These are phyloP conservation scores for Ustulina deusta DNA, from an alignment of 2,329 filamentous ascomycete species.

Conservation along the genomic window DNA sequence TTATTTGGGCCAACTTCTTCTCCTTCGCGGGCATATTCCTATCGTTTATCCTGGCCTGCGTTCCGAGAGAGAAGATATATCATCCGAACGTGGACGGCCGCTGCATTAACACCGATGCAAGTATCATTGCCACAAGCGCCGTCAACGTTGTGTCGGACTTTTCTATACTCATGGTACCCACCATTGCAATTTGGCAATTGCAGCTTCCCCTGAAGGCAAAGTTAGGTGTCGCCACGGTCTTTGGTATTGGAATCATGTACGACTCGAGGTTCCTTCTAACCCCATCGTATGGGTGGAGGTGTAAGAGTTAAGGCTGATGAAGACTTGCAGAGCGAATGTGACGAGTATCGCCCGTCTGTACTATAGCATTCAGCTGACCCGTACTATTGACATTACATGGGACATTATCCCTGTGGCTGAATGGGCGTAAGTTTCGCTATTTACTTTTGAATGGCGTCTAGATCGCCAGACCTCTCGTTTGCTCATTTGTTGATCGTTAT, in stretches of 20 bases:
- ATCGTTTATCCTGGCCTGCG: constrained; percentile 35
- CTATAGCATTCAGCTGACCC: too few species aligned
- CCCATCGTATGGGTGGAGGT: background rate
- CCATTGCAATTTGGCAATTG: constrained; percentile 6
- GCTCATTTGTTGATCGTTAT: too few species aligned
- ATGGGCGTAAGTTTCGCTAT: too few species aligned
- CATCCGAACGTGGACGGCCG: constrained; percentile 14
- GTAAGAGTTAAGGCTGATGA: background rate
- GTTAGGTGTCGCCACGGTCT: background rate
- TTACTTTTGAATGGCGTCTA: too few species aligned
- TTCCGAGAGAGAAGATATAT: constrained; percentile 38
- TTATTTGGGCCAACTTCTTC: constrained; percentile 35
- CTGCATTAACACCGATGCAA: constrained; percentile 12
- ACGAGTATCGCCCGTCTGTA: too few species aligned
- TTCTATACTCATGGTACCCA: constrained; percentile 17
- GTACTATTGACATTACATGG: too few species aligned
- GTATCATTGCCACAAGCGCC: constrained; percentile 4
- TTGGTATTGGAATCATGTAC: constrained; percentile 20
- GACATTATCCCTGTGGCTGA: too few species aligned
- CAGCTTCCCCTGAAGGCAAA: background rate
- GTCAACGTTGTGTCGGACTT: constrained; percentile 34
- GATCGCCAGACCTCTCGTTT: too few species aligned
- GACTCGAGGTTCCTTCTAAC: background rate
- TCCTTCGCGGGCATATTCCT: constrained; percentile 21
- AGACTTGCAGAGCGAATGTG: too few species aligned